Conservation (phyloP, 257 asterid species). For the Anisodus tanguticus region DNA sequence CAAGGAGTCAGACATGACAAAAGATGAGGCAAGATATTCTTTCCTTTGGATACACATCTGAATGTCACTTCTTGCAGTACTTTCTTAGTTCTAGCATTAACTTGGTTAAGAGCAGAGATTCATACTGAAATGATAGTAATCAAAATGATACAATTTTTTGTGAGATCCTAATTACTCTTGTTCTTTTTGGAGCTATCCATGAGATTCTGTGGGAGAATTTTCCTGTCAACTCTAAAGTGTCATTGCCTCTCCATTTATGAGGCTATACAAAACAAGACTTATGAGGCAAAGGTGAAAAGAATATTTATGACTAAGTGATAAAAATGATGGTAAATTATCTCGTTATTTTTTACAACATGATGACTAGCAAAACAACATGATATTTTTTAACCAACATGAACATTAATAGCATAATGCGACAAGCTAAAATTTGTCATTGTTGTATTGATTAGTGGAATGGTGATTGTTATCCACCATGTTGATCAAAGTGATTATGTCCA, state of each 20-base stretch:
- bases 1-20: constrained; percentile 84
- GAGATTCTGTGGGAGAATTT: constrained; percentile 7
- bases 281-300: neutral
- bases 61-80: neutral
- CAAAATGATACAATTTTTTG: neutral
- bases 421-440: neutral
- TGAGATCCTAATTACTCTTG: neutral
- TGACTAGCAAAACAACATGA: no score
- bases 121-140: neutral
- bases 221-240: neutral
- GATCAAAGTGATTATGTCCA: neutral
- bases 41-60: constrained; percentile 5
- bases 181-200: neutral
- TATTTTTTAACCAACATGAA: neutral
- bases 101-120: neutral
- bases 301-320: constrained; percentile 8
- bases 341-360: no score
- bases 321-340: neutral
- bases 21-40: constrained; percentile 68
- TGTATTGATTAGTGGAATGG: neutral
- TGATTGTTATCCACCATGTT: neutral
- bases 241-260: neutral
- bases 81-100: neutral
- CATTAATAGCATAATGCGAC: neutral
- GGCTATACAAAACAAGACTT: constrained; percentile 5